Evolutionary conservation across 202 grass and related monocot genomes (phyloP).

Genomic region (Schoenoplectus tabernaemontani): DNA sequence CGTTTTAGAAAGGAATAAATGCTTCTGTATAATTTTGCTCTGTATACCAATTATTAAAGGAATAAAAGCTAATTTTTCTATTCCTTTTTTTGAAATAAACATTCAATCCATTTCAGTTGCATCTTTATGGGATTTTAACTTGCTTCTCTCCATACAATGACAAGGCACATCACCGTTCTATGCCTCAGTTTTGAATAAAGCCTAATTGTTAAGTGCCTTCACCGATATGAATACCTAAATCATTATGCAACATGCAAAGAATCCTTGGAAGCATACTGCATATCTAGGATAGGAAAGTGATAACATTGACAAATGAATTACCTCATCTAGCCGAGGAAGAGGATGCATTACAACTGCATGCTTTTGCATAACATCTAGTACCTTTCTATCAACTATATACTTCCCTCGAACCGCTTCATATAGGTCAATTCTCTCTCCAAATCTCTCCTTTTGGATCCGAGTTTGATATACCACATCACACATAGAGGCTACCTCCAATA

Average conservation of each 20-base stretch:
- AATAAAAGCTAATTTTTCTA: neutral
- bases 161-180: neutral
- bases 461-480: constrained; percentile 94
- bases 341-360: constrained; percentile 92
- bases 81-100: too few species aligned
- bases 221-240: neutral
- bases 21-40: neutral
- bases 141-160: neutral
- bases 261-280: neutral
- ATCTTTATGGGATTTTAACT: neutral
- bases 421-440: constrained; percentile 75
- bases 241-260: neutral
- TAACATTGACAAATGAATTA: constrained; percentile 21
- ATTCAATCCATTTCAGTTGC: neutral
- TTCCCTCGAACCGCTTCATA: constrained; percentile 89
- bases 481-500: constrained; percentile 68
- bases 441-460: constrained; percentile 90
- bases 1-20: neutral
- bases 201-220: neutral
- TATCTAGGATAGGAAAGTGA: neutral
- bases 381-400: constrained; percentile 81
- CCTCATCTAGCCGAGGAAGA: constrained; percentile 88
- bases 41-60: neutral
- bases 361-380: constrained; percentile 70
- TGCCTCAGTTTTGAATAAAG: neutral